phyloP scores from a whole-genome alignment of 371 early-diverging fungal genomes.

The Cokeromyces recurvatus region DNA sequence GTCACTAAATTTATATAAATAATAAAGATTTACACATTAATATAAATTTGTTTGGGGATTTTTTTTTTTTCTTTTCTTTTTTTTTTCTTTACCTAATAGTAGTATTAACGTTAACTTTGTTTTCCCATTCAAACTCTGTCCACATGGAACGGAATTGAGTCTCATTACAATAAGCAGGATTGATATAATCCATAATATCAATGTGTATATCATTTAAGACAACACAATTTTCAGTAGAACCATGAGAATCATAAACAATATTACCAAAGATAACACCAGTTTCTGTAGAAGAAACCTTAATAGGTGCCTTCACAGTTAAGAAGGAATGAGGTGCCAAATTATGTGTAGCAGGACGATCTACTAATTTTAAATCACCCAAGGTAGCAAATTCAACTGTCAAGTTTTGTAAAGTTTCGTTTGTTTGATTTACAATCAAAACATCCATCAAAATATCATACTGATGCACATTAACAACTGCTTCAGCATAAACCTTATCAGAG shows the following conservation, averaged over 20 bases:
- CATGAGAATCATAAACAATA: constrained; percentile 93
- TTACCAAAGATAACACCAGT: constrained; percentile 97
- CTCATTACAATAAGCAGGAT: constrained; percentile 87
- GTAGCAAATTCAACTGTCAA: constrained; percentile 96
- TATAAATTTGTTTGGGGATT: too few relatives aligned
- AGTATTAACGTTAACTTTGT: constrained; percentile 95
- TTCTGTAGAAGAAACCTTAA: constrained; percentile 97
- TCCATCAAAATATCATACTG: constrained; percentile 97
- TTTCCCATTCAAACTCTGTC: constrained; percentile 99
- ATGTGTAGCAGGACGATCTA: constrained; percentile 90
- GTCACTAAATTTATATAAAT: constrained; percentile 53
- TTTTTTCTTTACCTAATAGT: constrained; percentile 67
- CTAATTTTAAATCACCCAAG: constrained; percentile 94
- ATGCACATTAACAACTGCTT: constrained; percentile 94
- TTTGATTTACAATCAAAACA: constrained; percentile 98
- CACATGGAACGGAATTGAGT: constrained; percentile 96
- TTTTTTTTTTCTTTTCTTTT: background rate
- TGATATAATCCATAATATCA: constrained; percentile 98
- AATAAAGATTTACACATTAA: too few relatives aligned
- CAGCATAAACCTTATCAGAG: constrained; percentile 98
- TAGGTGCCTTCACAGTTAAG: constrained; percentile 91
- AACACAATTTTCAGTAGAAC: constrained; percentile 78
- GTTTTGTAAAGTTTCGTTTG: constrained; percentile 93
- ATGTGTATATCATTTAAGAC: constrained; percentile 95
- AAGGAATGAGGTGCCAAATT: constrained; percentile 92